These are phyloP conservation scores for Ophiostoma quercus DNA, from an alignment of 2,329 filamentous ascomycete species.

Conservation along the genomic window DNA sequence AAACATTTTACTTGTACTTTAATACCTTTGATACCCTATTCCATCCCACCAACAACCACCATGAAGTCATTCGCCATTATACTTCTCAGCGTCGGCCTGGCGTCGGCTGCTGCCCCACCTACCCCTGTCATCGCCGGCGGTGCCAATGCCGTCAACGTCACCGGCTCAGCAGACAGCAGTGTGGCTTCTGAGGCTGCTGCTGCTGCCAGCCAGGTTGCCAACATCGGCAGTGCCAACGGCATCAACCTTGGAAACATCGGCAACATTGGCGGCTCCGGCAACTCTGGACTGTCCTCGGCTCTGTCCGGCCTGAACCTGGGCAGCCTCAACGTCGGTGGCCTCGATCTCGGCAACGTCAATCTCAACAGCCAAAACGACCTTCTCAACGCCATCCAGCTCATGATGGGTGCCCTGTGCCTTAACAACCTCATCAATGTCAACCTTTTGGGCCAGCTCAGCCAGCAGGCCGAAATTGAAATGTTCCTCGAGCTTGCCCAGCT, in stretches of 20 bases:
- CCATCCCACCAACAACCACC: background rate
- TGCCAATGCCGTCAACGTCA: conserved; percentile 17
- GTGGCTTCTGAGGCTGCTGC: background rate
- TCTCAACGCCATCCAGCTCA: conserved; percentile 32
- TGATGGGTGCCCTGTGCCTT: conserved; percentile 33
- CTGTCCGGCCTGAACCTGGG: conserved; percentile 19
- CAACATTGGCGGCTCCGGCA: background rate
- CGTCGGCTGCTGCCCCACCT: conserved; percentile 27
- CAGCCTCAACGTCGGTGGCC: conserved; percentile 29
- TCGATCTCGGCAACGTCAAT: conserved; percentile 33
- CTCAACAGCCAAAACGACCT: conserved; percentile 32
- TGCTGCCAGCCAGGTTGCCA: background rate
- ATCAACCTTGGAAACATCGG: background rate
- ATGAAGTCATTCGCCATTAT: conserved; percentile 19
- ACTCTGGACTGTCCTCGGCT: conserved; percentile 17
- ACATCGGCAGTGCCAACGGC: background rate
- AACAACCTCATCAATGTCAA: conserved; percentile 28
- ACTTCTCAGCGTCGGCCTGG: conserved; percentile 32
- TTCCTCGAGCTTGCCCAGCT: conserved; percentile 35
- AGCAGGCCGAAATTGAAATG: conserved; percentile 31
- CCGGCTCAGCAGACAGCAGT: conserved; percentile 17
- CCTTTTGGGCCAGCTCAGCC: conserved; percentile 28
- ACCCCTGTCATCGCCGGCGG: conserved; percentile 12
- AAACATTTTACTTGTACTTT: background rate
- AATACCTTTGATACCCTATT: background rate